Percentiles rank a stretch among this genome's conserved stretches.
phyloP scores from a whole-genome alignment of 768 basidiomycete genomes.

The Mycena indigotica region DNA sequence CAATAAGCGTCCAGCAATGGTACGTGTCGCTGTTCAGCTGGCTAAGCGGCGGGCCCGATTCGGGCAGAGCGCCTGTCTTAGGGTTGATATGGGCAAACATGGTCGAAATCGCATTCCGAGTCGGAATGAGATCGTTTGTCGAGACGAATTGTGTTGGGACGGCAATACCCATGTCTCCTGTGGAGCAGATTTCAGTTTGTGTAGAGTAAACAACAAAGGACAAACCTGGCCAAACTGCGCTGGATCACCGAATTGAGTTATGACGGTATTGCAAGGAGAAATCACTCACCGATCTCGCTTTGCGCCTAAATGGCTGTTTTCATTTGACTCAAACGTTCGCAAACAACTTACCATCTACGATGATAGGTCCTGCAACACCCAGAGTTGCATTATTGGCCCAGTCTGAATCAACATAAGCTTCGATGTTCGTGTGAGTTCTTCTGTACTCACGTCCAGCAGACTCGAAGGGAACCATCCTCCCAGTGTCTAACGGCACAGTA shows the following conservation, averaged over 20 bases:
- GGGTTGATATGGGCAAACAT: conserved; percentile 60
- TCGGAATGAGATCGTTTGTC: conserved; percentile 58
- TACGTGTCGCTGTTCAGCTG: conserved; percentile 55
- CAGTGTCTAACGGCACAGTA: conserved; percentile 53
- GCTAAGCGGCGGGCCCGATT: conserved; percentile 52
- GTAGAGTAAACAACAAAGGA: background rate
- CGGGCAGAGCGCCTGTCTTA: conserved; percentile 54
- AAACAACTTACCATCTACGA: conserved; percentile 48
- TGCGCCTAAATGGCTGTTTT: conserved; percentile 34
- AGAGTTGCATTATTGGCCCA: conserved; percentile 60
- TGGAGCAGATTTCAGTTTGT: background rate
- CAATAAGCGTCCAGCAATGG: conserved; percentile 62
- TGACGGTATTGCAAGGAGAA: background rate
- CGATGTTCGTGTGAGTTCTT: background rate
- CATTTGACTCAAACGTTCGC: background rate
- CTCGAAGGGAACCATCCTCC: conserved; percentile 49
- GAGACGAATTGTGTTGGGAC: conserved; percentile 64
- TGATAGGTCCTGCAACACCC: conserved; percentile 60
- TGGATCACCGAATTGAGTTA: too few relatives aligned
- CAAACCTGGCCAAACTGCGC: conserved; percentile 61
- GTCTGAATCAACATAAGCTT: conserved; percentile 27
- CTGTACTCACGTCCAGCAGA: conserved; percentile 41
- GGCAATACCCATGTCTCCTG: conserved; percentile 65
- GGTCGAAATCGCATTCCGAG: conserved; percentile 57
- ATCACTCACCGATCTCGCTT: conserved; percentile 54